These are phyloP conservation scores for Clitopilus hobsonii DNA, from an alignment of 768 basidiomycete genomes.

Conservation along the genomic window DNA sequence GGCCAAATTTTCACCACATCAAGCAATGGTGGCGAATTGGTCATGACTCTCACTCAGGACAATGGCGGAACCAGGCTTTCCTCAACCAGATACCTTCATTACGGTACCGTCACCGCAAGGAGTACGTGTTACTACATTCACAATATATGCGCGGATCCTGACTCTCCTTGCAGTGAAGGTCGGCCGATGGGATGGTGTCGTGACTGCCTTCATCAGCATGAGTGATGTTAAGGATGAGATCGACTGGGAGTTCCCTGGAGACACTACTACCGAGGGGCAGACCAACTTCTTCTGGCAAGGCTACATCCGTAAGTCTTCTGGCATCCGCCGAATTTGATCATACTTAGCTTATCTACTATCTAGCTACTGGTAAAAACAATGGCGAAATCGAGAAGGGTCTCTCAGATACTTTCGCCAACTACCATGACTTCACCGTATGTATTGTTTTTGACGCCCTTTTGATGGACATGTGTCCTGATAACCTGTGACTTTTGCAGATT, in stretches of 20 bases:
- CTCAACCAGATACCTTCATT: slow-evolving; percentile 78
- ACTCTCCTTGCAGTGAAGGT: slow-evolving; percentile 55
- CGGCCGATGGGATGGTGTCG: slow-evolving; percentile 74
- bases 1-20: slow-evolving; percentile 66
- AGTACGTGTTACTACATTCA: slow-evolving; percentile 28
- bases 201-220: slow-evolving; percentile 86
- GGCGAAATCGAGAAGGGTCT: slow-evolving; percentile 46
- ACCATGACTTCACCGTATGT: slow-evolving; percentile 73
- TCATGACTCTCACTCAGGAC: slow-evolving; percentile 57
- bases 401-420: slow-evolving; percentile 62
- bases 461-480: not conserved
- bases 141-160: not conserved
- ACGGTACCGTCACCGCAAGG: slow-evolving; percentile 67
- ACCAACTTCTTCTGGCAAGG: slow-evolving; percentile 83
- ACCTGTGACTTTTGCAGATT: slow-evolving; percentile 44
- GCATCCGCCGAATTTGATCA: not conserved
- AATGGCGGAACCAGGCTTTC: slow-evolving; percentile 78
- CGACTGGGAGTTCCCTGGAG: slow-evolving; percentile 83
- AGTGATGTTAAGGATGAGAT: slow-evolving; percentile 81
- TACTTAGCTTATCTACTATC: not conserved
- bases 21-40: slow-evolving; percentile 58
- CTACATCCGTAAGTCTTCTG: slow-evolving; percentile 46
- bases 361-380: slow-evolving; percentile 38
- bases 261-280: slow-evolving; percentile 58
- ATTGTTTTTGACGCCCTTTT: not conserved